Base-by-base conservation (phyloP, 495 filamentous ascomycete species). In the Antarctomyces pellizariae region DNA sequence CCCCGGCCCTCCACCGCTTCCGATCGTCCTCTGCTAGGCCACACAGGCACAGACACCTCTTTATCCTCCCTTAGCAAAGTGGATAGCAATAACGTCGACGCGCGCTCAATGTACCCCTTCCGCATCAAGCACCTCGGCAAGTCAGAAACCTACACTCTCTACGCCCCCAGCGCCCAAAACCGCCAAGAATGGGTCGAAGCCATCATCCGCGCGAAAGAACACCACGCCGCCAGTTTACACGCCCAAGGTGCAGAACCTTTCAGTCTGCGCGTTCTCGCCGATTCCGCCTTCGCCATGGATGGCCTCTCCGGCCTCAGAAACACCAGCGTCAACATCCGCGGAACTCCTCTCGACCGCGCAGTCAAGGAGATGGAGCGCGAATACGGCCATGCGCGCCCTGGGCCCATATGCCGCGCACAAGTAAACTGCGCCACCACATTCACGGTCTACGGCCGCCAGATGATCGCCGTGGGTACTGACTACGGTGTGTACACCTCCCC, bases 191-290 rank as follows among this genome's bases (percentile, higher is more conserved):
- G 86, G 86, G 90, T 79, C 38, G 64, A 72, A 18, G 89, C 79
- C 50, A 91, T 99, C 38, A 68, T 82, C 15, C 73, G 86, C 38
- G 86, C 86, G 5, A 95, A 99, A 52, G 89, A 80, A 3, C 67
- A 71, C 29, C 83, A 95, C 48, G 86, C 89, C 4, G 67, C 75
- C 2, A 73, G 80, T 9, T 54, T 95, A 5, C 76, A 77, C 45
- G 67, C 75, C 0, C 89, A 95, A 45, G 90, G 93, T 45, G 84
- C 86, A 0, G 86, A 99, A 49, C 86, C 86, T 1, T 99, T 99
- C 62, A 62, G 79, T 31, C 54, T 95, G 3, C 69, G 76, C 18
- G 80, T 95, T 9, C 70, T 99, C 46, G 82, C 86, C 0, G 86
- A 99, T 39, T 67, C 71, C 19, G 78, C 89, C 0, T 99, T 99